Percentiles rank a stretch among this genome's conserved stretches.
Conservation (phyloP, 2,329 filamentous ascomycete species). For the Scolecobasidium constrictum region DNA sequence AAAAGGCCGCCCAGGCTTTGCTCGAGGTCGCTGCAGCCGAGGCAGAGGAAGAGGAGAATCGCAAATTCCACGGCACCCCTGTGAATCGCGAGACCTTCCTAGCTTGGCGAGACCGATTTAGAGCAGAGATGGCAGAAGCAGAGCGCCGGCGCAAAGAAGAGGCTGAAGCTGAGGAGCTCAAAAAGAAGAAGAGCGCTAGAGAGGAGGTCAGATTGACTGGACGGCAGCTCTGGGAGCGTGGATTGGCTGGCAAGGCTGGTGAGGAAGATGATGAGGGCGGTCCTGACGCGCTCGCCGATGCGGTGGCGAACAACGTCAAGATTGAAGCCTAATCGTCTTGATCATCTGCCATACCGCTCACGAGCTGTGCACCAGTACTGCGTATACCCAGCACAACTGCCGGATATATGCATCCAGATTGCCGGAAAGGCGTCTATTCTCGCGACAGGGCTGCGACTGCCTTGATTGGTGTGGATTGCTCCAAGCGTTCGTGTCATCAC, state of each 20-base stretch:
- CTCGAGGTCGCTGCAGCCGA: slow-evolving; percentile 45
- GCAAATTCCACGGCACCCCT: slow-evolving; percentile 84
- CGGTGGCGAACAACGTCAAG: slow-evolving; percentile 24
- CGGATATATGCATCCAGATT: no score
- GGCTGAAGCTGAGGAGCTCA: slow-evolving; percentile 61
- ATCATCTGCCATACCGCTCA: no score
- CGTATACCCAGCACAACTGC: no score
- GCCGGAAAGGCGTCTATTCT: no score
- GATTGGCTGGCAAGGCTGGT: slow-evolving; percentile 46
- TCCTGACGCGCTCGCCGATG: slow-evolving; percentile 43
- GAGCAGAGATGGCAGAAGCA: slow-evolving; percentile 69
- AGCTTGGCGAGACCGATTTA: slow-evolving; percentile 70
- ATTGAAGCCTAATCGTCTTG: slow-evolving; percentile 43
- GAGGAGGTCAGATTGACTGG: slow-evolving; percentile 75
- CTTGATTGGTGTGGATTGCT: no score
- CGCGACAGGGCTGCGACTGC: no score
- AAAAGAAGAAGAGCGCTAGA: slow-evolving; percentile 31
- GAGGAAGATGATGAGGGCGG: slow-evolving; percentile 61
- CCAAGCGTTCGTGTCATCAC: no score
- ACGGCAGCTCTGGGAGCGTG: slow-evolving; percentile 38
- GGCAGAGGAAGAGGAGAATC: slow-evolving; percentile 84
- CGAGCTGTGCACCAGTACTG: no score
- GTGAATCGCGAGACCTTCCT: slow-evolving; percentile 83
- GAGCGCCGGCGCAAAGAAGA: slow-evolving; percentile 43
- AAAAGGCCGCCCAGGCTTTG: slow-evolving; percentile 47